Evolutionary conservation across 306 rosid species (phyloP), one percentile per base, ranked within the genome.

Genomic region (Malus sylvestris): DNA sequence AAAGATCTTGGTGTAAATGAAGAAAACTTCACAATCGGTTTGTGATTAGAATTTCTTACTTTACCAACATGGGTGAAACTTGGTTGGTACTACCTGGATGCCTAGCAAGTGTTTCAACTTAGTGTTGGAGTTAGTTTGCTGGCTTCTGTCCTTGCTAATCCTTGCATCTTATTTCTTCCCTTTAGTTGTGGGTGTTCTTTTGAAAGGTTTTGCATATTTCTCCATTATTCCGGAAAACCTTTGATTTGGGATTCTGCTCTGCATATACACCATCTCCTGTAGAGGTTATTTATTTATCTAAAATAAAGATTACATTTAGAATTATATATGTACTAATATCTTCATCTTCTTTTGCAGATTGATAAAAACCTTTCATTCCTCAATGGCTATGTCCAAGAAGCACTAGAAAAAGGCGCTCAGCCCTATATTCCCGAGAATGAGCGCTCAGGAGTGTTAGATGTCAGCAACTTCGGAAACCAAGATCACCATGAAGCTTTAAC

Each of bases 331-430:
- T 45, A 49, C 70, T 84, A 58, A 81, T 58, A n/a, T 38, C 20
- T 33, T 19, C 10, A 16, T 71, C 60, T 75, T 74, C 61, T 62
- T 76, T 55, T 75, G 85, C 89, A 93, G 98, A 80, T 89, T 70
- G 94, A 90, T 69, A 87, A 81, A 77, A 79, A 82, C 76, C 93
- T 93, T 74, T 79, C 91, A 8, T 90, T 93, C 80, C 98, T 93
- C 62, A 69, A 89, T 76, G 80, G 49, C 59, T 93, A 81, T 77
- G 96, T 93, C 65, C 84, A 81, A 22, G 89, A 82, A 67, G 72
- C 98, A 60, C 63, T 90, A 42, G 91, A 89, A 82, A 87, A 82
- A 62, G 98, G 96, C 65, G 94, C 98, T 67, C 96, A 85, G 81
- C 90, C 91, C 19, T 93, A 93, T 80, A 85, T 93, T 81, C 83